These are phyloP conservation scores for Vachellia collinsii DNA, from an alignment of 306 rosid species.

Conservation along the genomic window DNA sequence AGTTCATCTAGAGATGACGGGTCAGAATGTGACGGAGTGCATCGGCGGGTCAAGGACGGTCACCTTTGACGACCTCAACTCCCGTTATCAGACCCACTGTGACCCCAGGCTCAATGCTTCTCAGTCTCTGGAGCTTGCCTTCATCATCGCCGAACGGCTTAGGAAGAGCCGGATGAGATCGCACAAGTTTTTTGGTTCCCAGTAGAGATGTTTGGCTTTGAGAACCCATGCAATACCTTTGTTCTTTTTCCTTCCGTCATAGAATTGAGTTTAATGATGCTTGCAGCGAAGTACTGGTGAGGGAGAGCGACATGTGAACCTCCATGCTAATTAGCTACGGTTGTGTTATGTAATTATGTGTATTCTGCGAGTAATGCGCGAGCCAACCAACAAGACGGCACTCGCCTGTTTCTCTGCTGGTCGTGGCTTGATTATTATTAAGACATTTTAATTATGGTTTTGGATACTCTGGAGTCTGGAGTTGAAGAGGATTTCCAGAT, in stretches of 20 bases:
- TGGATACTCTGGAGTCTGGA: not conserved
- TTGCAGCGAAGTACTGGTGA: not conserved
- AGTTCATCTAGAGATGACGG: slow-evolving; percentile 96
- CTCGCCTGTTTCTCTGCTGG: not conserved
- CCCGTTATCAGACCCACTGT: slow-evolving; percentile 99
- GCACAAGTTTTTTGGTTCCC: slow-evolving; percentile 48
- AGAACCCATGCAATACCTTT: slow-evolving; percentile 31
- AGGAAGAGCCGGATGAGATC: slow-evolving; percentile 87
- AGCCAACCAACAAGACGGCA: not conserved
- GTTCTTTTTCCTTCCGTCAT: slow-evolving; percentile 23
- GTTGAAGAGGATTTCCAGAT: not conserved
- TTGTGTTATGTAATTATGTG: slow-evolving; percentile 49
- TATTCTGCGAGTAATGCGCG: slow-evolving; percentile 49
- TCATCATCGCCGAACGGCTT: slow-evolving; percentile 90
- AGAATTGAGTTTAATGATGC: slow-evolving; percentile 4
- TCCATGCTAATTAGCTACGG: slow-evolving; percentile 37
- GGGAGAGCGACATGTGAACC: slow-evolving; percentile 12
- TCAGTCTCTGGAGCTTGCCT: slow-evolving; percentile 96
- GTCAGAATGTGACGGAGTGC: slow-evolving; percentile 99
- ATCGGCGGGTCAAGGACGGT: slow-evolving; percentile 96
- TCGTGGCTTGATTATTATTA: not conserved
- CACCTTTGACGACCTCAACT: slow-evolving; percentile 88
- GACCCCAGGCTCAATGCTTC: slow-evolving; percentile 98
- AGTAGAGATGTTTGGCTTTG: slow-evolving; percentile 33
- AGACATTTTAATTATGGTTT: not conserved